Percentiles rank a stretch among this genome's conserved stretches.
phyloP scores from a whole-genome alignment of 495 filamentous ascomycete species.

The Letharia lupina region DNA sequence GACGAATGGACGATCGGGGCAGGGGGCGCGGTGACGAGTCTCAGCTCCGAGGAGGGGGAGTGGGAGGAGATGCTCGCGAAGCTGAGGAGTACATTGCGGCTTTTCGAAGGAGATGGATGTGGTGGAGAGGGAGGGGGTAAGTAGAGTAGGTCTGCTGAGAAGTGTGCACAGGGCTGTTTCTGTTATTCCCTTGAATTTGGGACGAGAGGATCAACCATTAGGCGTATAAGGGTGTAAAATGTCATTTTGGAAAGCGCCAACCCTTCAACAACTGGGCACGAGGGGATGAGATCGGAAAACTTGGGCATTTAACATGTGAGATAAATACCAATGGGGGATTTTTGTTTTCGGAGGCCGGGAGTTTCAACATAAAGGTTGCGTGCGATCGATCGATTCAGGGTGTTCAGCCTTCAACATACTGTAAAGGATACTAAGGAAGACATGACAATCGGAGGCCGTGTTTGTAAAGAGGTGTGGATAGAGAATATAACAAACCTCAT shows the following conservation, averaged over 20 bases:
- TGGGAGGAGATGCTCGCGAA: constrained; percentile 89
- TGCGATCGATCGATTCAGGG: background rate
- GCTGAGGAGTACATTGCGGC: constrained; percentile 54
- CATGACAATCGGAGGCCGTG: too few relatives aligned
- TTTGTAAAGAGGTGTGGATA: too few relatives aligned
- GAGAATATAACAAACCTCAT: too few relatives aligned
- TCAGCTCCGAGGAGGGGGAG: constrained; percentile 71
- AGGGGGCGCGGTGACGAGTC: constrained; percentile 76
- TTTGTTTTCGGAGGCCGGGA: background rate
- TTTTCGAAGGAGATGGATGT: constrained; percentile 28
- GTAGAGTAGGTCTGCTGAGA: background rate
- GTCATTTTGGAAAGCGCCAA: background rate
- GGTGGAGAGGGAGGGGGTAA: background rate
- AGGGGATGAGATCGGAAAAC: background rate
- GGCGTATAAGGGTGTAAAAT: background rate
- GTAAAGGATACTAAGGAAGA: too few relatives aligned
- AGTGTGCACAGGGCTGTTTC: too few relatives aligned
- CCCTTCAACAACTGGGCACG: background rate
- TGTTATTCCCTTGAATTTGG: too few relatives aligned
- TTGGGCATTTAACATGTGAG: background rate
- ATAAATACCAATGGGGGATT: background rate
- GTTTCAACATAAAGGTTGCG: background rate
- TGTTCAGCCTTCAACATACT: too few relatives aligned
- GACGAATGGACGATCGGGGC: constrained; percentile 71
- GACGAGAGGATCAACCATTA: background rate